Evolutionary conservation across 495 filamentous ascomycete genomes (phyloP), one percentile per base, ranked within the genome.

Genomic region (Choiromyces venosus): DNA sequence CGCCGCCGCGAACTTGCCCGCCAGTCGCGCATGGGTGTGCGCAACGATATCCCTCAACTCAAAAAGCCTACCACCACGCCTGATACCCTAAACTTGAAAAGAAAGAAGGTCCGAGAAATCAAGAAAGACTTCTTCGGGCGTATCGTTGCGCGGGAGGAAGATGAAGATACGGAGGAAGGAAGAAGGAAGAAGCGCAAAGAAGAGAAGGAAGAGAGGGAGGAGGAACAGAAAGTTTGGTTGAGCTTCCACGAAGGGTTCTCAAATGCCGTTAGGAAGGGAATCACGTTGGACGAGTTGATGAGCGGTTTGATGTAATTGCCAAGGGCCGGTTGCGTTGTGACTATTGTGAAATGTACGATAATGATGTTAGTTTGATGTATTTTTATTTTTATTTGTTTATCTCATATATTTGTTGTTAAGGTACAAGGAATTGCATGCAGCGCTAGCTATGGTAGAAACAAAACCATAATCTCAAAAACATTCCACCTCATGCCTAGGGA

Each of bases 171-270:
- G 21, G 75, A 82, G 72, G 78, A 79, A 65, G 77, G 74, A 66
- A 81, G 68, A 71, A 70, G 70, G 70, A 77, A 74, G 56, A 77
- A 77, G 37, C 73, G 78, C 12, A 77, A 78, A 29, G 82, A 76
- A 4, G 83, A 83, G 65, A 77, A 83, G 35, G 84, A 75, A 12
- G 84, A 83, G 37, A 79, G 83, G 65, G 88, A 87, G 65, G 84
- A 83, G 37, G 79, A 83, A 56, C 88, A 87, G 66, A 84, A 89
- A 80, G 90, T 96, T 16, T 99, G 95, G 94, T 89, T 97, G 35
- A 97, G 90, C 74, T 99, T 91, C 81, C 91, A 97, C 79, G 95
- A 98, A 83, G 95, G 95, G n/a, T 90, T 92, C 81, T 95, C 92
- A 76, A 98, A 98, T 84, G 95, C 95, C 14, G 95, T 99, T 64